Evolutionary conservation across 768 basidiomycete genomes (phyloP).

Genomic region (Strobilomyces dryophilus): DNA sequence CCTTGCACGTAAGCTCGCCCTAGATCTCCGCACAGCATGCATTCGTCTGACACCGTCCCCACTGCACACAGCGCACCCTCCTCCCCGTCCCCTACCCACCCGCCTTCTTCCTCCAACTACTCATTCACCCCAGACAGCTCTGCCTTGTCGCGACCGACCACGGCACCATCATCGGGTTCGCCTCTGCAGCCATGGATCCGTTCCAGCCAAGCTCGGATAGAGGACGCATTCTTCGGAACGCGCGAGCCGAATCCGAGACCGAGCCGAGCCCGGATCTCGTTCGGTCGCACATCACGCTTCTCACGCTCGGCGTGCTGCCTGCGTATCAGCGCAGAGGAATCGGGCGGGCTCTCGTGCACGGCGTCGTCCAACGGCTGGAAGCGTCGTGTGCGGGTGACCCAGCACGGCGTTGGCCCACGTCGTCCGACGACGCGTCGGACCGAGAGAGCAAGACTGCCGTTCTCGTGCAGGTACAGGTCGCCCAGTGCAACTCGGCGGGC

Average conservation of each 20-base stretch:
- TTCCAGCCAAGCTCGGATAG: background rate
- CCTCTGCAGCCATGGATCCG: slow-evolving; percentile 21
- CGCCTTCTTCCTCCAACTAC: slow-evolving; percentile 31
- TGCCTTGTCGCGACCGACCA: slow-evolving; percentile 27
- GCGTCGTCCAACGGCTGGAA: slow-evolving; percentile 25
- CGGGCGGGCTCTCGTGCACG: slow-evolving; percentile 27
- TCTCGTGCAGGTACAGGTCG: slow-evolving; percentile 27
- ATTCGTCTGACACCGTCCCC: slow-evolving; percentile 2
- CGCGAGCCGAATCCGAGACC: background rate
- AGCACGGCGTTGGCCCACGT: background rate
- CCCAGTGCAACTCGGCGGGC: slow-evolving; percentile 22
- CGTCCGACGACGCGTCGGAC: background rate
- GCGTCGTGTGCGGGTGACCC: background rate
- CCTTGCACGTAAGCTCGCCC: slow-evolving; percentile 20
- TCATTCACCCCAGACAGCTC: slow-evolving; percentile 27
- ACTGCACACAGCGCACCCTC: slow-evolving; percentile 17
- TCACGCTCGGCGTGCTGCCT: slow-evolving; percentile 29
- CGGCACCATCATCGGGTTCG: slow-evolving; percentile 24
- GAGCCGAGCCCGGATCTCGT: slow-evolving; percentile 6
- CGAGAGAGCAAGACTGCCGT: slow-evolving; percentile 14
- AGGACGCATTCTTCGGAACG: background rate
- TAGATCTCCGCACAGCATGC: background rate
- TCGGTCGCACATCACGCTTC: slow-evolving; percentile 20
- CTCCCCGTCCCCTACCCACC: slow-evolving; percentile 26
- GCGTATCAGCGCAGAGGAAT: slow-evolving; percentile 27